Evolutionary conservation across 192 early-diverging fungal genomes (phyloP), one percentile per base, ranked within the genome.

Genomic region (Backusella liffmaniae): DNA sequence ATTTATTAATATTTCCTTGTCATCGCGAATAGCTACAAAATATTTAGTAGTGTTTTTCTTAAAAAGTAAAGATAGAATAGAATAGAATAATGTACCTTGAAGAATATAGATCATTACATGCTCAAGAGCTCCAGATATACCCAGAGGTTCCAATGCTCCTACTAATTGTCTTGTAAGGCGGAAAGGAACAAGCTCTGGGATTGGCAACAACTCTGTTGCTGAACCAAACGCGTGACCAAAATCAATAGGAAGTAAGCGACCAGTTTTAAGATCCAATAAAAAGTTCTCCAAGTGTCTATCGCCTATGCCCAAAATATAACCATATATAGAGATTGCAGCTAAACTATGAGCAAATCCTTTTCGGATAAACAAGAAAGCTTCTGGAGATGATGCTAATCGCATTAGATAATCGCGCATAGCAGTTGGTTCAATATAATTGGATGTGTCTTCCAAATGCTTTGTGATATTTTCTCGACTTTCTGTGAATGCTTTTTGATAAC

Each of bases 191-290:
- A 95, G 56, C 72, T 95, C 94, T 12, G 94, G 94, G 7, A 95
- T 86, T 3, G 93, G 90, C 1, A 95, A 79, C 6, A 90, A 80
- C 72, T 94, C 92, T 0, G 94, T 93, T 1, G 93, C 93, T 0
- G 94, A 93, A 16, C 93, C 94, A 82, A 95, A 95, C 3, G 94
- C 94, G 72, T 94, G 92, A 0, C 94, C 94, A 75, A 95, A 95
- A 84, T 95, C 94, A 76, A 95, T 95, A 0, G 88, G 87, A 21
- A 95, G 85, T 18, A 95, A 74, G 34, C 86, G 82, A 13, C 94
- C 93, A 30, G 81, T 91, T 56, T 83, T 88, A 75, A 89, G 76
- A 67, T 94, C 89, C 16, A 95, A 68, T 73, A 95, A 77, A 75
- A 92, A 91, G 75, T 95, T 95, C 42, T 95, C 94, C 68, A 91